Percentiles rank a stretch among this genome's conserved stretches.
These are phyloP conservation scores for Liriodendron chinense DNA, from an alignment of 164 flowering plant genomes.

Conservation along the genomic window DNA sequence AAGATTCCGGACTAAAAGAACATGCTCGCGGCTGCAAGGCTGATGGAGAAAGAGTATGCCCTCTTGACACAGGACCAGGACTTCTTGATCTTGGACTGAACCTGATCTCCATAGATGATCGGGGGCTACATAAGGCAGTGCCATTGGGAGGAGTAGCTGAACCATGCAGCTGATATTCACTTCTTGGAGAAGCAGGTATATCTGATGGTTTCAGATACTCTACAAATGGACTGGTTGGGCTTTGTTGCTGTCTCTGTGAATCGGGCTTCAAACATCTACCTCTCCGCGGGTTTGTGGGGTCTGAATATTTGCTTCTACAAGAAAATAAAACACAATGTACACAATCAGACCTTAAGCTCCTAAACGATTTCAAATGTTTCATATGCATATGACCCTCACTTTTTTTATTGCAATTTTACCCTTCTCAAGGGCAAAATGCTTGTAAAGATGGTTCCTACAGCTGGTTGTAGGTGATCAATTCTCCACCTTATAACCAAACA, in stretches of 20 bases:
- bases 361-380: no score
- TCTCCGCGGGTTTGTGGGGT: not conserved
- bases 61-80: constrained; percentile 57
- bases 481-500: no score
- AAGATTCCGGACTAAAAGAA: constrained; percentile 50
- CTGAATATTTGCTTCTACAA: constrained; percentile 1
- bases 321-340: not conserved
- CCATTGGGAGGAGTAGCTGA: constrained; percentile 29
- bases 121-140: constrained; percentile 6
- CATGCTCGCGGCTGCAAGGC: constrained; percentile 53
- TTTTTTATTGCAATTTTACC: no score
- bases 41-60: constrained; percentile 48
- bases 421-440: no score
- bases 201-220: constrained; percentile 1
- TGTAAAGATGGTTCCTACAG: no score
- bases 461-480: no score
- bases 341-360: not conserved
- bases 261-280: constrained; percentile 1
- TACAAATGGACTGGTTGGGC: not conserved
- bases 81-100: constrained; percentile 47
- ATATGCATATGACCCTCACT: not conserved
- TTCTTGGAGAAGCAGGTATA: constrained; percentile 16
- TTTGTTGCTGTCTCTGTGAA: constrained; percentile 10
- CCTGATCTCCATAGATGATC: constrained; percentile 32
- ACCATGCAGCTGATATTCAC: constrained; percentile 7